Conservation (phyloP, 805 yeast genomes). For the Wickerhamiella galacta region DNA sequence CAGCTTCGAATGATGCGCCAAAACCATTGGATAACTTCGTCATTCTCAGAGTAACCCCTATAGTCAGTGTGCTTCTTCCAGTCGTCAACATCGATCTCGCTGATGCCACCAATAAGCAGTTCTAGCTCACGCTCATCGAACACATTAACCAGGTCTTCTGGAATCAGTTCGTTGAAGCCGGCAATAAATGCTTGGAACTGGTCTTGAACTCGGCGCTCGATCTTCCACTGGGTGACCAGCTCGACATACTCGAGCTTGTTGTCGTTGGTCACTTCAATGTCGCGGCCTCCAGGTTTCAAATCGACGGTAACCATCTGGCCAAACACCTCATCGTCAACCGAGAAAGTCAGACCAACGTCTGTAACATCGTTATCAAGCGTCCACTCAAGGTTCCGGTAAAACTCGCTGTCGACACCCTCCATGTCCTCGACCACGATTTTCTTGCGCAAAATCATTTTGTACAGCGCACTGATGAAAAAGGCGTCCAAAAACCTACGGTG, state of each 20-base stretch:
- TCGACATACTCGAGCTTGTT: conserved; percentile 93
- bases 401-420: conserved; percentile 98
- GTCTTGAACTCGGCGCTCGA: conserved; percentile 79
- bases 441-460: conserved; percentile 92
- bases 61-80: conserved; percentile 99
- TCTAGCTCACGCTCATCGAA: conserved; percentile 97
- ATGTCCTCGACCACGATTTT: conserved; percentile 90
- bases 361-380: conserved; percentile 88
- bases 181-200: conserved; percentile 93
- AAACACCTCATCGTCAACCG: conserved; percentile 76
- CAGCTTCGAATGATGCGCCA: conserved; percentile 87
- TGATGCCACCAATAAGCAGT: conserved; percentile 91
- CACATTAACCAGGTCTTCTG: conserved; percentile 89
- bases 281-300: conserved; percentile 72
- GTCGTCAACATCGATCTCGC: conserved; percentile 94
- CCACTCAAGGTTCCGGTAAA: conserved; percentile 90
- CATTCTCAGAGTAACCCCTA: conserved; percentile 92
- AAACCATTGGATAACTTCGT: conserved; percentile 96
- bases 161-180: conserved; percentile 94
- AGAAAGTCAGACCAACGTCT: conserved; percentile 73
- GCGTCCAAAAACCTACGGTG: conserved; percentile 96
- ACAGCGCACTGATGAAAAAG: conserved; percentile 93
- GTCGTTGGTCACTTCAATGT: conserved; percentile 85
- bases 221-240: conserved; percentile 89
- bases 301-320: conserved; percentile 86